These are phyloP conservation scores for Microdochium paspali DNA, from an alignment of 2,329 filamentous ascomycete genomes.

Conservation along the genomic window DNA sequence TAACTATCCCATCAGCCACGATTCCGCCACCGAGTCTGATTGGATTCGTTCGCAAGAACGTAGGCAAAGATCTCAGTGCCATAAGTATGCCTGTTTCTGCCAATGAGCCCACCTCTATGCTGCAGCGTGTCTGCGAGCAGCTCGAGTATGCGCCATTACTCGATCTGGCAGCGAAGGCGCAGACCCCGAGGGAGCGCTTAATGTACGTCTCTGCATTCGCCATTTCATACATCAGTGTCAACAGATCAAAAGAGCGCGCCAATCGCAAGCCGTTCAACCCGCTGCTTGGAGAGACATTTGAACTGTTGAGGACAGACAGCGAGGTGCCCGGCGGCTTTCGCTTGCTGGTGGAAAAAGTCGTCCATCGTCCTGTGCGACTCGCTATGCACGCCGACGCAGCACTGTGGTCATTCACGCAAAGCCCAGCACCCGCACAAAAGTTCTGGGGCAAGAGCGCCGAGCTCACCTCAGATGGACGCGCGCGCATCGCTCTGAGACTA, in stretches of 20 bases:
- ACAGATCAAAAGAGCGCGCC: constrained; percentile 78
- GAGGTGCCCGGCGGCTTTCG: constrained; percentile 67
- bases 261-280: constrained; percentile 97
- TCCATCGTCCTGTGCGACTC: constrained; percentile 82
- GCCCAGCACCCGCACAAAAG: constrained; percentile 82
- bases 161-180: constrained; percentile 60
- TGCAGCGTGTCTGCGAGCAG: constrained; percentile 84
- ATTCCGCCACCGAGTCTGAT: constrained; percentile 84
- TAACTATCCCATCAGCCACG: constrained; percentile 62
- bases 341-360: constrained; percentile 91
- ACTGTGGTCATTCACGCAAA: constrained; percentile 80
- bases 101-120: constrained; percentile 82
- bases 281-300: constrained; percentile 90
- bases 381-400: constrained; percentile 87
- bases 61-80: constrained; percentile 92
- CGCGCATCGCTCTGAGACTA: constrained; percentile 63
- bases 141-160: constrained; percentile 84
- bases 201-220: constrained; percentile 86
- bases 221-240: constrained; percentile 73
- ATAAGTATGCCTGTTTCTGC: constrained; percentile 97
- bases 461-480: constrained; percentile 83
- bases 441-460: constrained; percentile 98
- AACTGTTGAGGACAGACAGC: constrained; percentile 78
- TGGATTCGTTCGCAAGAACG: constrained; percentile 90
- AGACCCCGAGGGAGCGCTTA: constrained; percentile 57